phyloP scores from a whole-genome alignment of 2,329 filamentous ascomycete genomes.

The Ophiostoma montium region DNA sequence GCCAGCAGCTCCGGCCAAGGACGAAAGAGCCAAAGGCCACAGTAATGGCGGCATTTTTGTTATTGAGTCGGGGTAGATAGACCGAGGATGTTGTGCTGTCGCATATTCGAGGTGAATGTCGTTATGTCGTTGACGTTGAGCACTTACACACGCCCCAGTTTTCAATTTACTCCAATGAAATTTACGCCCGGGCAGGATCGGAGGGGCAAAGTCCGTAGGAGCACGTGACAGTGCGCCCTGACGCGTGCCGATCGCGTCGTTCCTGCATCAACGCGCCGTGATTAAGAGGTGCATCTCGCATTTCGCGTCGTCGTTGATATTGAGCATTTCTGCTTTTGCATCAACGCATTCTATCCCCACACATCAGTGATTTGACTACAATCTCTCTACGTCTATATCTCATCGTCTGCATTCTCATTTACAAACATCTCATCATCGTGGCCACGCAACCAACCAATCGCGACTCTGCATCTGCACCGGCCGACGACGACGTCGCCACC shows the following conservation, averaged over 20 bases:
- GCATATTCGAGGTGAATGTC: not conserved
- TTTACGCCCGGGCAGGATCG: slow-evolving; percentile 7
- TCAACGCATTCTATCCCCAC: too few species aligned
- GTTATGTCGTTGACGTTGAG: too few species aligned
- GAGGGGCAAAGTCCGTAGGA: not conserved
- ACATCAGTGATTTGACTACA: too few species aligned
- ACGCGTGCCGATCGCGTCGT: slow-evolving; percentile 3
- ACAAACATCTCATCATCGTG: not conserved
- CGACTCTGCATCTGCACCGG: not conserved
- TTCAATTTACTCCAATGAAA: too few species aligned
- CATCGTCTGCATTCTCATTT: not conserved
- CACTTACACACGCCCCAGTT: not conserved
- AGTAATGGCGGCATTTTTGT: not conserved
- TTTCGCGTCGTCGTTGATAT: not conserved
- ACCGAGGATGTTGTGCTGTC: not conserved
- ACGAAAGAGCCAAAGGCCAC: slow-evolving; percentile 2
- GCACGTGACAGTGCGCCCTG: slow-evolving; percentile 4
- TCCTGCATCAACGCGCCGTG: not conserved
- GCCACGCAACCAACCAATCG: not conserved
- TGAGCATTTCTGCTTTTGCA: too few species aligned
- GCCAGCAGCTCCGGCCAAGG: slow-evolving; percentile 3
- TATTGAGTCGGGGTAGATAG: not conserved
- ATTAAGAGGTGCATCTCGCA: not conserved
- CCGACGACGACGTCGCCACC: slow-evolving; percentile 1
- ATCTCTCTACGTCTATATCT: not conserved